Evolutionary conservation across 768 basidiomycete species (phyloP).

Genomic region (Mycena kentingensis): DNA sequence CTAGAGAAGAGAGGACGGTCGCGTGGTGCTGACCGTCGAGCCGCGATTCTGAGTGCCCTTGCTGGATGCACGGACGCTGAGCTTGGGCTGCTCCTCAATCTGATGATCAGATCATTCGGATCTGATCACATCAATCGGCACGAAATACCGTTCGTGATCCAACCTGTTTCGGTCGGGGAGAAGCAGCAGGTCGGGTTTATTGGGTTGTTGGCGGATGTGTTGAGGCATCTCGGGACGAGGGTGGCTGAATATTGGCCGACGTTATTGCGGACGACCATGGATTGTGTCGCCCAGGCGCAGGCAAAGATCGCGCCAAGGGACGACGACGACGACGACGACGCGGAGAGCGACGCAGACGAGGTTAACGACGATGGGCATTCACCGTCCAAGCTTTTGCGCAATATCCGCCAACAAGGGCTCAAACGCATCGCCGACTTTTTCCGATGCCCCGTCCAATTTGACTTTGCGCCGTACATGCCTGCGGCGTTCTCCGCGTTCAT

Average conservation of each 20-base stretch:
- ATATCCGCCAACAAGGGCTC: constrained; percentile 79
- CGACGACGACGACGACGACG: constrained; percentile 40
- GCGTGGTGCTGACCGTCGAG: constrained; percentile 66
- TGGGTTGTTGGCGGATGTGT: constrained; percentile 78
- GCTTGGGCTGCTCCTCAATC: constrained; percentile 72
- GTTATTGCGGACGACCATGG: constrained; percentile 69
- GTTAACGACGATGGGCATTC: constrained; percentile 28
- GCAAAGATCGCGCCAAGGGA: constrained; percentile 44
- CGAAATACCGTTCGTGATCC: constrained; percentile 32
- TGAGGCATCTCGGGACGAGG: constrained; percentile 79
- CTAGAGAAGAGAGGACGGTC: constrained; percentile 73
- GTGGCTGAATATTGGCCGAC: constrained; percentile 72
- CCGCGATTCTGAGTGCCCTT: constrained; percentile 74
- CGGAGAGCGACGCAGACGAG: constrained; percentile 37
- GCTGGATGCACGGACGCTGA: constrained; percentile 73
- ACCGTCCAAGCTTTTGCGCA: constrained; percentile 50
- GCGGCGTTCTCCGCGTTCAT: constrained; percentile 72
- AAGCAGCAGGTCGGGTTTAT: constrained; percentile 86
- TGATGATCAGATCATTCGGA: constrained; percentile 81
- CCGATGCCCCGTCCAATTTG: constrained; percentile 68
- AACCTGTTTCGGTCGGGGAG: constrained; percentile 40
- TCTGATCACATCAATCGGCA: constrained; percentile 31
- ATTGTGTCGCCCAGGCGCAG: constrained; percentile 69
- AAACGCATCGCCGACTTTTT: constrained; percentile 90
- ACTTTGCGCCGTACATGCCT: constrained; percentile 72